Percentiles rank a stretch among this genome's conserved stretches.
Evolutionary conservation across 495 filamentous ascomycete species (phyloP).

Genomic region (Friedmanniomyces simplex): DNA sequence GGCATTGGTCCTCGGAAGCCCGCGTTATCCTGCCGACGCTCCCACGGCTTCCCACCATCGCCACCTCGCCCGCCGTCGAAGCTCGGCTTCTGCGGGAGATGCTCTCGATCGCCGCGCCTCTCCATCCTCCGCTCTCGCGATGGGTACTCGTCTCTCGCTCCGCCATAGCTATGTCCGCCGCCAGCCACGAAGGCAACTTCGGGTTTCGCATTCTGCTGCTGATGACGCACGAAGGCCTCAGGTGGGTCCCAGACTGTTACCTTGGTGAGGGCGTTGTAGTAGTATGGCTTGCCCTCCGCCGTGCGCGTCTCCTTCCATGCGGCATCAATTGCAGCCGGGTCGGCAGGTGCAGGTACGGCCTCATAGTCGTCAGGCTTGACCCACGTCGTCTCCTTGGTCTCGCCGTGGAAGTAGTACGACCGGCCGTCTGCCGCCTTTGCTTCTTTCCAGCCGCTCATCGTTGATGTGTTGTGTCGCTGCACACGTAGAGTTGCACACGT

Average conservation of each 20-base stretch:
- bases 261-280: constrained; percentile 84
- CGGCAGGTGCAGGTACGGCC: neutral
- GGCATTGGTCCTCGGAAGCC: constrained; percentile 52
- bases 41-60: constrained; percentile 15
- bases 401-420: constrained; percentile 84
- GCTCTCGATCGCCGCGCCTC: constrained; percentile 39
- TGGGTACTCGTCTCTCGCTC: neutral
- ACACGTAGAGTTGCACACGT: neutral
- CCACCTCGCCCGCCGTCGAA: constrained; percentile 15
- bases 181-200: constrained; percentile 52
- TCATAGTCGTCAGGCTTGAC: constrained; percentile 71
- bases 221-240: constrained; percentile 6
- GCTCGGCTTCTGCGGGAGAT: constrained; percentile 19
- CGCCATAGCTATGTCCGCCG: constrained; percentile 43
- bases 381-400: constrained; percentile 88
- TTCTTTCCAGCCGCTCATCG: constrained; percentile 78
- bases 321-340: constrained; percentile 1
- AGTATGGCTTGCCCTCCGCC: constrained; percentile 81
- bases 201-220: constrained; percentile 4
- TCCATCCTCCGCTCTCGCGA: constrained; percentile 5
- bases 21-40: constrained; percentile 37
- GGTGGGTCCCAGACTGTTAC: constrained; percentile 75
- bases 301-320: constrained; percentile 91
- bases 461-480: neutral
- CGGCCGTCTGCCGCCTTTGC: constrained; percentile 73